Evolutionary conservation across 768 basidiomycete species (phyloP).

Genomic region (Xerocomellus chrysenteron): DNA sequence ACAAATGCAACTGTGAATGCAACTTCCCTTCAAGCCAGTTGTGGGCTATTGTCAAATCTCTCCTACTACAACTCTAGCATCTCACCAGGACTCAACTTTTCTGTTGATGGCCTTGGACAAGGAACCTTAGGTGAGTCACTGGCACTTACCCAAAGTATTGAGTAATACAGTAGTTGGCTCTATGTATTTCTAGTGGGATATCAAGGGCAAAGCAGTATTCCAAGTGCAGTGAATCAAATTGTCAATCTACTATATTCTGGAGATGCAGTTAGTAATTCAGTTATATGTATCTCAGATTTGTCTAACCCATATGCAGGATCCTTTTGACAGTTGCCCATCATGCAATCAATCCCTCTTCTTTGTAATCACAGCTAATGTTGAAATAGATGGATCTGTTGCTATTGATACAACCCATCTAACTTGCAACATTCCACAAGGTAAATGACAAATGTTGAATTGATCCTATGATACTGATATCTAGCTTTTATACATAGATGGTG

Average conservation of each 20-base stretch:
- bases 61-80: background rate
- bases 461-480: background rate
- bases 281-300: too few relatives aligned
- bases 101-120: background rate
- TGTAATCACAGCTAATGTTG: constrained; percentile 9
- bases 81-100: background rate
- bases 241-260: too few relatives aligned
- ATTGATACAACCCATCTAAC: background rate
- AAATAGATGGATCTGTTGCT: background rate
- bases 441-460: background rate
- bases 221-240: background rate
- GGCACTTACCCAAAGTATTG: too few relatives aligned
- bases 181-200: too few relatives aligned
- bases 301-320: background rate
- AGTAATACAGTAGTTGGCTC: background rate
- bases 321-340: background rate
- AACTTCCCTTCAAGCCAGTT: constrained; percentile 4
- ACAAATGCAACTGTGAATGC: constrained; percentile 12
- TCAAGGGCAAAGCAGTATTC: background rate
- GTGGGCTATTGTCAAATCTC: constrained; percentile 11
- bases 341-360: constrained; percentile 3
- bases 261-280: background rate
- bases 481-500: background rate
- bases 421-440: background rate
- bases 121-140: background rate